Conservation (phyloP, 345 rosid species). For the Eucalyptus microcorys region DNA sequence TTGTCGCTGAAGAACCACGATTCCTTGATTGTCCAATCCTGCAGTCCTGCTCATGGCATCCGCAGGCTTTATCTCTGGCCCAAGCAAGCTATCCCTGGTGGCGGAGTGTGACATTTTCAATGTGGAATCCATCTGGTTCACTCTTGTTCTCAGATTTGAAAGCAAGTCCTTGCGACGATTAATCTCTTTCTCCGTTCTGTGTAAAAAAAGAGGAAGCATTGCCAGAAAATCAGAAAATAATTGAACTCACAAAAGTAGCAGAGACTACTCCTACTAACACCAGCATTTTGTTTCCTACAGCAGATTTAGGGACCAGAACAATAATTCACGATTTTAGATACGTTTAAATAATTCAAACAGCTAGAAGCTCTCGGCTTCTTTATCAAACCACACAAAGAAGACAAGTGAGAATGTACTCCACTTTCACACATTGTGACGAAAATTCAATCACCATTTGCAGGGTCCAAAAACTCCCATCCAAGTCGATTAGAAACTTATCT, state of each 20-base stretch:
- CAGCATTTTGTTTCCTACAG: not conserved
- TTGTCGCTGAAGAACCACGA: slow-evolving; percentile 84
- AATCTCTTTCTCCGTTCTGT: slow-evolving; percentile 92
- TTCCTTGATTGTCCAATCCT: slow-evolving; percentile 74
- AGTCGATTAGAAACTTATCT: not conserved
- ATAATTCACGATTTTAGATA: not conserved
- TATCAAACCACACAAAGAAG: not conserved
- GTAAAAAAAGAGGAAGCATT: not conserved
- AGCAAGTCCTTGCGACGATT: slow-evolving; percentile 90
- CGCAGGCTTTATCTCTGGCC: slow-evolving; percentile 60
- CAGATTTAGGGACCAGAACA: not conserved
- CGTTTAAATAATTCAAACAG: not conserved
- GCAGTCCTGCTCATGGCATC: slow-evolving; percentile 48
- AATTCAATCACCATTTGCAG: not conserved
- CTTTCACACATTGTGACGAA: not conserved
- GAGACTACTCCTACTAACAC: not conserved
- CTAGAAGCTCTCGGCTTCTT: not conserved
- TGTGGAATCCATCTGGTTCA: slow-evolving; percentile 67
- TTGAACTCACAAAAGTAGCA: not conserved
- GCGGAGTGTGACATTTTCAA: slow-evolving; percentile 87
- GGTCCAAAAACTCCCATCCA: not conserved
- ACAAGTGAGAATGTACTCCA: not conserved
- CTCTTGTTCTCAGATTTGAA: slow-evolving; percentile 59
- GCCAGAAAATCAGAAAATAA: not conserved
- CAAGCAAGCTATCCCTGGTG: slow-evolving; percentile 72